Evolutionary conservation across 352 stramenopile genomes (phyloP).

Genomic region (Phytophthora niederhauseri): DNA sequence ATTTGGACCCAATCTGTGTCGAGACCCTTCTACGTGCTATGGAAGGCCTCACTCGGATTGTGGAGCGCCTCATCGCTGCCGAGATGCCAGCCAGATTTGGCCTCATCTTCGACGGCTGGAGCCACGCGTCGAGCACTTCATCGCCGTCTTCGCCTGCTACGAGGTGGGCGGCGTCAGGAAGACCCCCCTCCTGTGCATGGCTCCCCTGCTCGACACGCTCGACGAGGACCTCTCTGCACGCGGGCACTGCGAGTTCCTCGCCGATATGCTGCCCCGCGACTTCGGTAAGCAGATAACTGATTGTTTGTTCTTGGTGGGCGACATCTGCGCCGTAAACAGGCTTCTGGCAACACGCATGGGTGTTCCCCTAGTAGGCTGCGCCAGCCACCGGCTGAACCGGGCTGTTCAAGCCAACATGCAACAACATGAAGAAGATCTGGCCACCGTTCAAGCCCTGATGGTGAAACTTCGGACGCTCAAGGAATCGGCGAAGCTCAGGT

Average conservation of each 20-base stretch:
- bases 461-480: not conserved
- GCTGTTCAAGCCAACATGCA: not conserved
- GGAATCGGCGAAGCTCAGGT: slow-evolving; percentile 9
- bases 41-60: not conserved
- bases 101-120: slow-evolving; percentile 15
- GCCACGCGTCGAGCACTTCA: slow-evolving; percentile 12
- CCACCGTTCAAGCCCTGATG: slow-evolving; percentile 2
- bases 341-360: not conserved
- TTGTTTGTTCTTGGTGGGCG: not conserved
- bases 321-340: slow-evolving; percentile 2
- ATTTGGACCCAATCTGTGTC: not conserved
- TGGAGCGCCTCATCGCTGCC: not conserved
- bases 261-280: slow-evolving; percentile 4
- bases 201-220: not conserved
- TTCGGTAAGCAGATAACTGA: slow-evolving; percentile 6
- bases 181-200: slow-evolving; percentile 3
- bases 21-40: not conserved
- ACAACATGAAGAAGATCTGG: not conserved
- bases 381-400: not conserved
- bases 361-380: not conserved
- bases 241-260: slow-evolving; percentile 4
- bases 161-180: not conserved
- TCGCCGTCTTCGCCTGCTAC: slow-evolving; percentile 16
- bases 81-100: slow-evolving; percentile 9
- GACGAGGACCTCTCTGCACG: not conserved